Conservation (phyloP, 2,329 filamentous ascomycete species). For the Endocalyx cinctus region DNA sequence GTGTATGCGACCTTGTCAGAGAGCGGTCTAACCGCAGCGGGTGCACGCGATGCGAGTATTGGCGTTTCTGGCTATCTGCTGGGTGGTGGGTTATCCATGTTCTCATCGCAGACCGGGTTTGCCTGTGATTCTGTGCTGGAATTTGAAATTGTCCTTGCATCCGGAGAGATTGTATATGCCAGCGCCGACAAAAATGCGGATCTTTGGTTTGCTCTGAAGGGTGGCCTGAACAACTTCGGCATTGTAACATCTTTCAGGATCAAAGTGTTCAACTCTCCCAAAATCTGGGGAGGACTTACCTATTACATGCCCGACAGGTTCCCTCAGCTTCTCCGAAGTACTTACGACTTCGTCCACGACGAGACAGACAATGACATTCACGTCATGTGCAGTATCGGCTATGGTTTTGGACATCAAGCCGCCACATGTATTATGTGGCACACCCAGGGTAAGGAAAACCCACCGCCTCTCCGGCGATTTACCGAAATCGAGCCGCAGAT, state of each 20-base stretch:
- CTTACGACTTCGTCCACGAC: constrained; percentile 12
- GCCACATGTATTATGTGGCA: constrained; percentile 16
- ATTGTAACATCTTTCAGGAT: constrained; percentile 13
- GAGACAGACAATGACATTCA: constrained; percentile 13
- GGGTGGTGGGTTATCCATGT: constrained; percentile 11
- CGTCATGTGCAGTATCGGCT: constrained; percentile 11
- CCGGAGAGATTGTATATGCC: constrained; percentile 9
- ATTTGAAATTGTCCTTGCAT: constrained; percentile 12
- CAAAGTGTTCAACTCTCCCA: constrained; percentile 6
- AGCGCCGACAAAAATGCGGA: constrained; percentile 11
- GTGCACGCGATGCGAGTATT: constrained; percentile 9
- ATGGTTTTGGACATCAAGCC: constrained; percentile 12
- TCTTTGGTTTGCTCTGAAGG: constrained; percentile 14
- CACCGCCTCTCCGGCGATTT: constrained; percentile 12
- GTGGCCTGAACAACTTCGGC: constrained; percentile 16
- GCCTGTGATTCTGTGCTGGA: constrained; percentile 15
- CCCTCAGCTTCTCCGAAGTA: constrained; percentile 7
- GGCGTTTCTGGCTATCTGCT: constrained; percentile 11
- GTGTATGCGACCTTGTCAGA: constrained; percentile 12
- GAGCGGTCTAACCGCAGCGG: constrained; percentile 9
- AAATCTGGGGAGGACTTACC: constrained; percentile 13
- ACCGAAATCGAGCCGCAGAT: constrained; percentile 14
- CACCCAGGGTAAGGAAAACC: constrained; percentile 12
- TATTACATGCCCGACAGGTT: constrained; percentile 14
- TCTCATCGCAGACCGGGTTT: constrained; percentile 11